phyloP scores from a whole-genome alignment of 441 rosid genomes.

The Monsonia emarginata region DNA sequence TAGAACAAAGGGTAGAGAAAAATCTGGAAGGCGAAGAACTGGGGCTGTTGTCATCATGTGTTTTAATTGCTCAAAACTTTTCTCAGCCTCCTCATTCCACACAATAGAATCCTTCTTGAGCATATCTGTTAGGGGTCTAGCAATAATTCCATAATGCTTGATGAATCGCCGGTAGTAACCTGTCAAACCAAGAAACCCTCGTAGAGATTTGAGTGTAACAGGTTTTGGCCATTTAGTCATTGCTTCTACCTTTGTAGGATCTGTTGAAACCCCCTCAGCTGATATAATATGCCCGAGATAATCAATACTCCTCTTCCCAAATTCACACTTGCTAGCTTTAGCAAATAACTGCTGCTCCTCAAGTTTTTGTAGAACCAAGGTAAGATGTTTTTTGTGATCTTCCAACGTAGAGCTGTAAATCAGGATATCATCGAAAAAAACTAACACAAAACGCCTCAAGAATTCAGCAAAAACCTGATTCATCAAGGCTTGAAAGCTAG shows the following conservation, averaged over 20 bases:
- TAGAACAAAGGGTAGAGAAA: neutral
- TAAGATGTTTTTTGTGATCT: neutral
- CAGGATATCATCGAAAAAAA: neutral
- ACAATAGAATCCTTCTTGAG: neutral
- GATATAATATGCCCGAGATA: neutral
- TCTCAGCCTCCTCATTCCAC: neutral
- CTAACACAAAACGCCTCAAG: neutral
- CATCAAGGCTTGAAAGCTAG: neutral
- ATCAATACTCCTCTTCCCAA: neutral
- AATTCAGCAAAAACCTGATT: neutral
- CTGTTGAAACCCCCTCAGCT: neutral
- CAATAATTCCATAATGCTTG: neutral
- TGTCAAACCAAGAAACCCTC: neutral
- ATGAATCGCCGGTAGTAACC: neutral
- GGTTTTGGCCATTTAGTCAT: neutral
- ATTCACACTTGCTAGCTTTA: neutral
- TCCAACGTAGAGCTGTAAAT: neutral
- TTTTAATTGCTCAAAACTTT: neutral
- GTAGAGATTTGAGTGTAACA: neutral
- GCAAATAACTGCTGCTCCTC: neutral
- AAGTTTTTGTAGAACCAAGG: neutral
- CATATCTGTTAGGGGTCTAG: neutral
- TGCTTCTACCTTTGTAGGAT: conserved; percentile 2
- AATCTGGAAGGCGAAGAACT: neutral
- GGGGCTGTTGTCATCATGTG: neutral